These are phyloP conservation scores for Jatropha curcas DNA, from an alignment of 345 rosid species.

Conservation along the genomic window DNA sequence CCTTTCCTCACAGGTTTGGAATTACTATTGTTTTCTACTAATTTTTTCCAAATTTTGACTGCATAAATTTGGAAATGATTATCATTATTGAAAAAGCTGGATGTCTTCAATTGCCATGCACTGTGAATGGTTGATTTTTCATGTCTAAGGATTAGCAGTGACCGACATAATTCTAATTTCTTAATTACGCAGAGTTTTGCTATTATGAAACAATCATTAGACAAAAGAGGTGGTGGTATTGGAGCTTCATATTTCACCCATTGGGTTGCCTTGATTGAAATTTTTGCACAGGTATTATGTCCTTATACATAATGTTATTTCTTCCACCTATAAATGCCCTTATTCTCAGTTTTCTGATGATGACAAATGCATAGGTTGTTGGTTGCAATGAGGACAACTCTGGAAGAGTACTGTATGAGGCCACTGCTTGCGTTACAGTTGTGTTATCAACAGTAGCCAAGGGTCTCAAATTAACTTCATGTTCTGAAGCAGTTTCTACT, in stretches of 20 bases:
- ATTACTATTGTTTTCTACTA: not conserved
- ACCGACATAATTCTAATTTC: not conserved
- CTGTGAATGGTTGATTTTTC: not conserved
- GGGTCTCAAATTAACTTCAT: conserved; percentile 46
- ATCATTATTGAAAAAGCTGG: not conserved
- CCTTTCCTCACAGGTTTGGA: not conserved
- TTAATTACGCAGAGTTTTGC: conserved; percentile 67
- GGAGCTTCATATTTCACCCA: conserved; percentile 64
- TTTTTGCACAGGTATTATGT: conserved; percentile 72
- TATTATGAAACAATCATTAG: conserved; percentile 55
- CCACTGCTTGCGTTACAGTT: conserved; percentile 63
- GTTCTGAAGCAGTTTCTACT: conserved; percentile 45
- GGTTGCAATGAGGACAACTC: conserved; percentile 61
- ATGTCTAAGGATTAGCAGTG: not conserved
- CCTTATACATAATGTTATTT: conserved; percentile 11
- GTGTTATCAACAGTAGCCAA: conserved; percentile 61
- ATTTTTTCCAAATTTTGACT: not conserved
- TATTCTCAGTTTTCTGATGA: conserved; percentile 15
- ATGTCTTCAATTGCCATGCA: not conserved
- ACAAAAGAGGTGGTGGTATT: conserved; percentile 43
- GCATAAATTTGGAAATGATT: not conserved
- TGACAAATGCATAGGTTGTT: conserved; percentile 51
- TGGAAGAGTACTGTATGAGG: conserved; percentile 67
- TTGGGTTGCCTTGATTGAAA: conserved; percentile 84
- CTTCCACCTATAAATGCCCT: not conserved